Conservation (phyloP, 2,329 filamentous ascomycete genomes). For the Aspergillus fumigatiaffinis region DNA sequence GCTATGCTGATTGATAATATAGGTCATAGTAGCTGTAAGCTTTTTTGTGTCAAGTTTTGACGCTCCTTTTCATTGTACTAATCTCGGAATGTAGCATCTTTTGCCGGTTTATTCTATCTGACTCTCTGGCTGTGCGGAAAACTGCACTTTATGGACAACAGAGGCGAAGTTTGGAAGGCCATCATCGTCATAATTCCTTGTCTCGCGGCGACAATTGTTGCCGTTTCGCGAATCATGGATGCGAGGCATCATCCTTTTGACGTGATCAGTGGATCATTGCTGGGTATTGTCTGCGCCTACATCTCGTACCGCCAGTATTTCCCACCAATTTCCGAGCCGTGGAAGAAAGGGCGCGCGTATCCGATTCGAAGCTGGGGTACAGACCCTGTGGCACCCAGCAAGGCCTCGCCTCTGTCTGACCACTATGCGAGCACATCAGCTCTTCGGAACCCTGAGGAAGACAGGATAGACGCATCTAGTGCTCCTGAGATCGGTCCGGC, state of each 20-base stretch:
- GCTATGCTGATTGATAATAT: conserved; percentile 13
- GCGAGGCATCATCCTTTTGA: conserved; percentile 60
- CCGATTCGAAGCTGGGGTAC: conserved; percentile 57
- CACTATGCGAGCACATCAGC: conserved; percentile 20
- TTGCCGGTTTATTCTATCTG: conserved; percentile 57
- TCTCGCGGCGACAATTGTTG: conserved; percentile 52
- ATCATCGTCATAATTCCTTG: conserved; percentile 52
- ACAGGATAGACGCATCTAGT: conserved; percentile 16
- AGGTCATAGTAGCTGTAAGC: conserved; percentile 23
- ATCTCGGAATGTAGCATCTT: conserved; percentile 45
- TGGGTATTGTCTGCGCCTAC: conserved; percentile 52
- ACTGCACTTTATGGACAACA: conserved; percentile 56
- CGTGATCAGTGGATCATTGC: conserved; percentile 52
- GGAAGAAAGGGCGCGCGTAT: conserved; percentile 57
- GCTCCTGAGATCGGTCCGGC: conserved; percentile 6
- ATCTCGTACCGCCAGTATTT: conserved; percentile 58
- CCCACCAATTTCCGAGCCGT: conserved; percentile 52
- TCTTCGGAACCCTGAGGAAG: conserved; percentile 31
- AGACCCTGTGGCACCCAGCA: conserved; percentile 32
- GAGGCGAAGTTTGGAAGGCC: conserved; percentile 58
- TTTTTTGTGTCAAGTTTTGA: not conserved
- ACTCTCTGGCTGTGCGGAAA: conserved; percentile 58
- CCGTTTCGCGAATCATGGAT: conserved; percentile 59
- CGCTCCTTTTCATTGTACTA: not conserved
- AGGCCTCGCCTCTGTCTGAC: conserved; percentile 1